A percentile compares a stretch with the other conserved stretches of the same genome.
phyloP scores from a whole-genome alignment of 2,329 filamentous ascomycete genomes.

The Colletotrichum sp. region DNA sequence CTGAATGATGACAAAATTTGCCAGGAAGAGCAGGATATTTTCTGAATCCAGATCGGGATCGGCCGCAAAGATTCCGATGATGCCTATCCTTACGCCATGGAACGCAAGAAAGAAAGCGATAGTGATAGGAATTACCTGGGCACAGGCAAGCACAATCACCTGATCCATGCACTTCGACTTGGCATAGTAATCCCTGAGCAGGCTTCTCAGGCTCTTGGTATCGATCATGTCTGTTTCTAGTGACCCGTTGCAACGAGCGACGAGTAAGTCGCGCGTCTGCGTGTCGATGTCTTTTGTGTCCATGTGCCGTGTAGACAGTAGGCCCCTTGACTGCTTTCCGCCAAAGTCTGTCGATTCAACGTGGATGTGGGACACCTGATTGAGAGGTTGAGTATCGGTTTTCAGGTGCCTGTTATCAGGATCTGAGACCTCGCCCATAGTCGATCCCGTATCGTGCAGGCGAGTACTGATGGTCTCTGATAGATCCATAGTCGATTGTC shows the following conservation, averaged over 20 bases:
- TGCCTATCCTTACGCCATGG: neutral
- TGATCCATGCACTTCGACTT: neutral
- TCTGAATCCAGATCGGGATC: neutral
- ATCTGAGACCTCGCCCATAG: neutral
- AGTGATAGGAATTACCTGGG: neutral
- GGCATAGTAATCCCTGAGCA: neutral
- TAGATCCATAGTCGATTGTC: neutral
- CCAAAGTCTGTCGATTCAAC: neutral
- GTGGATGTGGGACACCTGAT: neutral
- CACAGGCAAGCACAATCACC: neutral
- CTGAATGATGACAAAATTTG: neutral
- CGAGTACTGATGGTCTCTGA: neutral
- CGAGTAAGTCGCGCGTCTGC: neutral
- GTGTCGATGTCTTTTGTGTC: neutral
- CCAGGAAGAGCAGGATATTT: neutral
- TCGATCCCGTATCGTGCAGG: neutral
- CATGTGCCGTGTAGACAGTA: accelerated
- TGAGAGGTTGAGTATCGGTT: neutral
- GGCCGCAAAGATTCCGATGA: neutral
- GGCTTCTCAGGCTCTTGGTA: neutral
- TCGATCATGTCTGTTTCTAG: neutral
- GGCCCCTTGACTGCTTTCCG: accelerated
- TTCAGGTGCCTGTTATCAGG: neutral
- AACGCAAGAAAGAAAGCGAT: neutral
- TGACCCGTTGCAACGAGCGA: neutral